These are phyloP conservation scores for Coprinellus micaceus DNA, from an alignment of 768 basidiomycete species.

Conservation along the genomic window DNA sequence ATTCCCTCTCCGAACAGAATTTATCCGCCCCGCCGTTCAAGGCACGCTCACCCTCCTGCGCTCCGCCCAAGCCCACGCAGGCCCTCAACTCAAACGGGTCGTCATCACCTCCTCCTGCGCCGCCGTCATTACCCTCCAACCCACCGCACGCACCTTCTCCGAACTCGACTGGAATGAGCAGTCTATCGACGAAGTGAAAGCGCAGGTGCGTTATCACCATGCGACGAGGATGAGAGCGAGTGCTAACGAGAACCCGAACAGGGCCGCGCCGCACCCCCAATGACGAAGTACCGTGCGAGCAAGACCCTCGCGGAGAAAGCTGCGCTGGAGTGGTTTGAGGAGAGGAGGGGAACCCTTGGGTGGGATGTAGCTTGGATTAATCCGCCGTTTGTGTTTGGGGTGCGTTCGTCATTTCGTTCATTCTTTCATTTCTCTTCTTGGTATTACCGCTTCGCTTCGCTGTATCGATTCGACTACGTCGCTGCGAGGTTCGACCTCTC, in stretches of 20 bases:
- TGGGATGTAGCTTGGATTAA: slow-evolving; percentile 55
- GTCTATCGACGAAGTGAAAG: slow-evolving; percentile 39
- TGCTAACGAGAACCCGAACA: too few relatives aligned
- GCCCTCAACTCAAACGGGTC: slow-evolving; percentile 56
- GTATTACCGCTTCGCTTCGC: not conserved
- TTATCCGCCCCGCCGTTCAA: slow-evolving; percentile 67
- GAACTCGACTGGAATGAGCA: slow-evolving; percentile 63
- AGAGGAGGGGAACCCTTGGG: slow-evolving; percentile 37
- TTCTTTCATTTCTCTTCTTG: not conserved
- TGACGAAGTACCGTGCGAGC: slow-evolving; percentile 60
- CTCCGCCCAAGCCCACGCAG: slow-evolving; percentile 55
- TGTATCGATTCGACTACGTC: not conserved
- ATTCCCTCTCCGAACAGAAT: slow-evolving; percentile 34
- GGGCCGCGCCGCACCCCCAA: too few relatives aligned
- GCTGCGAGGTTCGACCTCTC: slow-evolving; percentile 3
- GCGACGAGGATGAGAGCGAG: too few relatives aligned
- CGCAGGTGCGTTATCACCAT: slow-evolving; percentile 44
- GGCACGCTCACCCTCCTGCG: slow-evolving; percentile 65
- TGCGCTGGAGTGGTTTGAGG: slow-evolving; percentile 39
- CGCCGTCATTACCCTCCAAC: slow-evolving; percentile 33
- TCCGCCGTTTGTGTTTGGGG: slow-evolving; percentile 45
- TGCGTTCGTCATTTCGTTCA: not conserved
- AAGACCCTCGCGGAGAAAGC: slow-evolving; percentile 66
- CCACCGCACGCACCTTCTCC: slow-evolving; percentile 30
- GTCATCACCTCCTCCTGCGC: slow-evolving; percentile 66